These are phyloP conservation scores for Ceratocystis ficicola DNA, from an alignment of 2,329 filamentous ascomycete species.

Conservation along the genomic window DNA sequence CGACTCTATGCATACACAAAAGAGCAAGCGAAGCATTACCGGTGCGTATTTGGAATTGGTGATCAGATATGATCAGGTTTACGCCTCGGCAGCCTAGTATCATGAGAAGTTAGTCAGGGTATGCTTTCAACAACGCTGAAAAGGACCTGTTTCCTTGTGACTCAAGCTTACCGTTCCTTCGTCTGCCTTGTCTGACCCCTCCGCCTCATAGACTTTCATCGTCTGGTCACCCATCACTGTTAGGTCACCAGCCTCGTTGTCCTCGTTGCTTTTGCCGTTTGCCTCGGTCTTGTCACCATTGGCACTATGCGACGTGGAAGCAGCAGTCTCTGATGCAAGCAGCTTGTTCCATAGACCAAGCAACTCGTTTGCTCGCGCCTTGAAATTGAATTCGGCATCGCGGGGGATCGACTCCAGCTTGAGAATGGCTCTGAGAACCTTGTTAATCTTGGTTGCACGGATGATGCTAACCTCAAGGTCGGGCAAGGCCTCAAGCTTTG, in stretches of 20 bases:
- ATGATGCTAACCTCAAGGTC: slow-evolving; percentile 86
- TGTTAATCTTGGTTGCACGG: slow-evolving; percentile 90
- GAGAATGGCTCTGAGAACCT: slow-evolving; percentile 87
- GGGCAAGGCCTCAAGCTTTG: slow-evolving; percentile 64
- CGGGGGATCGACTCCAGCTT: slow-evolving; percentile 76
- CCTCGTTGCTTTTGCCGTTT: slow-evolving; percentile 31
- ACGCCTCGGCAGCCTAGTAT: slow-evolving; percentile 10
- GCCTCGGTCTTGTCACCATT: slow-evolving; percentile 37
- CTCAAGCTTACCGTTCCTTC: slow-evolving; percentile 26
- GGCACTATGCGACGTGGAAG: slow-evolving; percentile 34
- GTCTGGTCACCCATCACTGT: slow-evolving; percentile 31
- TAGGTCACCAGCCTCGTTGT: slow-evolving; percentile 29
- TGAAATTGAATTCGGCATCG: slow-evolving; percentile 84
- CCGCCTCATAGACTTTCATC: slow-evolving; percentile 32
- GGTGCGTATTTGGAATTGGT: not conserved
- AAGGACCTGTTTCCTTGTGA: not conserved
- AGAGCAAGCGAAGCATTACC: not conserved
- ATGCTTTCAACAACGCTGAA: too few species aligned
- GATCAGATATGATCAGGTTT: not conserved
- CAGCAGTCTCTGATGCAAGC: slow-evolving; percentile 47
- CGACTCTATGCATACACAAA: not conserved
- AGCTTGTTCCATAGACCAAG: slow-evolving; percentile 84
- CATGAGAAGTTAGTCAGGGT: not conserved
- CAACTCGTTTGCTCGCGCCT: slow-evolving; percentile 64
- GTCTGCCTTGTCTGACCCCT: slow-evolving; percentile 30